Evolutionary conservation across 2,329 filamentous ascomycete species (phyloP), one percentile per base, ranked within the genome.

Genomic region (Colletotrichum shisoi): DNA sequence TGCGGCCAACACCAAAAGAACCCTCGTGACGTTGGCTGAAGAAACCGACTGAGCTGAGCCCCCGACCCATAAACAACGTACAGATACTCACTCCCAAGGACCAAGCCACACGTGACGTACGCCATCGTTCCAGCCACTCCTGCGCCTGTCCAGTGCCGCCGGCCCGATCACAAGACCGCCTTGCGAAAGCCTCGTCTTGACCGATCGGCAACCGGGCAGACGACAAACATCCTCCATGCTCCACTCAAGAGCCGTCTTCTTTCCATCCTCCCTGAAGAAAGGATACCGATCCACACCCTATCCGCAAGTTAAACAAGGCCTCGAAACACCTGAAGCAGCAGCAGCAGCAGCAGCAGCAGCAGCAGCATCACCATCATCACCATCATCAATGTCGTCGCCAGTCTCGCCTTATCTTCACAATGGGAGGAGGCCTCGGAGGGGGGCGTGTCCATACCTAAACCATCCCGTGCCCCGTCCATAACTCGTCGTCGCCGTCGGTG

Each of bases 21-120:
- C 19, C 11, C 42, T 46, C 56, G 8, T 48, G 31, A 19, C 54
- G 24, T 57, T 27, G 51, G 44, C 24, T 57, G n/a, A 24, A 40
- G 31, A 46, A 17, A 48, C 19, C n/a, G n/a, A n/a, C n/a, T n/a
- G n/a, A n/a, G n/a, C n/a, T 21, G 42, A 17, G 44, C 46, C 13
- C 13, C 19, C n/a, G 24, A 45, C 27, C 27, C 27, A 31, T 8
- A 31, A 31, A 31, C 27, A 31, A 31, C 27, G 7, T 31, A 8
- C 27, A 31, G 27, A 31, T 31, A 31, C 7, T 31, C 42, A 56
- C 61, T 31, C 13, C 15, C 15, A 15, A 15, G 1, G 5, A 39
- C 61, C 54, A 56, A 68, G 65, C 65, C 65, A 64, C 61, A 64
- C 44, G 54, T 65, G 64, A 67, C 61, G 64, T 48, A 59, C 54